Base-by-base conservation (phyloP, 208 protist genomes). In the Crithidia mellificae region DNA sequence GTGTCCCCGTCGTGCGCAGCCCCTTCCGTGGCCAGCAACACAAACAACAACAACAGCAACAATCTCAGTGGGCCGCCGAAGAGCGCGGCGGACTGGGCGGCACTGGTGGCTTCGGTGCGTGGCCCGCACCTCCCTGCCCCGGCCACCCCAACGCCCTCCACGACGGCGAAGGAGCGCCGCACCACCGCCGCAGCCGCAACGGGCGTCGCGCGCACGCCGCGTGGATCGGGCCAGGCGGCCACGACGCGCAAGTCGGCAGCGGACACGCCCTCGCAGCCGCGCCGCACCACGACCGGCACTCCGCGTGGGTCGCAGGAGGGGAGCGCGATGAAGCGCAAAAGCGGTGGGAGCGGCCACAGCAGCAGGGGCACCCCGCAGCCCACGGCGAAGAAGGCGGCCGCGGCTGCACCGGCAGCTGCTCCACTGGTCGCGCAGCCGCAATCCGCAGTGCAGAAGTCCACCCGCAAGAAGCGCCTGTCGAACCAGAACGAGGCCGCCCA, bases 11-110 rank as follows among this genome's bases (percentile, higher is more conserved):
- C 59, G 2, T 63, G 76, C 50, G 29, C 54, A 14, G 47, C 76
- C 20, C 59, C 59, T 27, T 74, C 53, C 27, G 38, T 57, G 58
- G 43, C 27, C 47, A 55, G 69, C 34, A 38, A 11, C 11, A 38
- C 34, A 12, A 38, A 38, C 34, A 38, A 38, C 34, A 46, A 46
- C 17, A 46, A 6, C 14, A 46, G 22, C 38, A 19, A 29, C 53
- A 44, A 5, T 27, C 3, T 24, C 17, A n/a, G 22, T 46, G 54
- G 39, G 20, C 36, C 22, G 41, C 49, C 59, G 24, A 65, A 55
- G 46, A 53, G 32, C 24, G 32, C 47, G 15, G 29, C 63, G 64
- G 70, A 72, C 70, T 77, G 69, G 75, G 65, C 70, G 0, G 64
- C 75, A 15, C 41, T 80, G 39, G 43, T 80, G 12, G 66, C 66